Conservation (phyloP, 352 stramenopile species). For the Phytophthora ohioensis region DNA sequence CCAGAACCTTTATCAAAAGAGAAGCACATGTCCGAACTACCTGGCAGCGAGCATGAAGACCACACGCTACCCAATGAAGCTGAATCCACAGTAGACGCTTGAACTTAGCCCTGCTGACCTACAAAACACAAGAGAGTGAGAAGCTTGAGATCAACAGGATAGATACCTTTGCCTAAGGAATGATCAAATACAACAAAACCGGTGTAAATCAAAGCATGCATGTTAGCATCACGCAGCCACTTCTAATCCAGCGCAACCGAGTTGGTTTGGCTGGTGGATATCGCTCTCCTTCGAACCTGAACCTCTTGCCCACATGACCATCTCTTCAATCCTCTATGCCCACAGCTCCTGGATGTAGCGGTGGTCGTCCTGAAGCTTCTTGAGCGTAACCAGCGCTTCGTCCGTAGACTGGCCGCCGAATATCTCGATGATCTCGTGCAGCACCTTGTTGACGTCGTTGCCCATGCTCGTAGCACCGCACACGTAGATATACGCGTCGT, state of each 20-base stretch:
- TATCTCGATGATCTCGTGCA: conserved; percentile 85
- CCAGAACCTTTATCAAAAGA: conserved; percentile 16
- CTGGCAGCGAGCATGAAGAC: conserved; percentile 24
- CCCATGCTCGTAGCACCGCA: conserved; percentile 98
- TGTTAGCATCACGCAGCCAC: conserved; percentile 28
- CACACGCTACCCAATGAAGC: neutral
- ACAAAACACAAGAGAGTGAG: neutral
- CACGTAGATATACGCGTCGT: conserved; percentile 96
- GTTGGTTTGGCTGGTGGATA: conserved; percentile 2
- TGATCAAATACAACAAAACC: conserved; percentile 11
- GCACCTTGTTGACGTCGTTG: conserved; percentile 95
- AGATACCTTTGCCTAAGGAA: neutral
- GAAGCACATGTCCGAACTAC: conserved; percentile 12
- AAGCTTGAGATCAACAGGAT: neutral
- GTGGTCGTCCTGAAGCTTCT: conserved; percentile 87
- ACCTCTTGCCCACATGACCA: conserved; percentile 1
- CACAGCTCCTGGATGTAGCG: conserved; percentile 98
- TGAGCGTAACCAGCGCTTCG: conserved; percentile 86
- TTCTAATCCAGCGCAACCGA: conserved; percentile 35
- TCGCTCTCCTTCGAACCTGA: conserved; percentile 14
- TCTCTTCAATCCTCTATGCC: conserved; percentile 52
- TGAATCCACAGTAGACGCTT: conserved; percentile 9
- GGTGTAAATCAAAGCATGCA: conserved; percentile 36
- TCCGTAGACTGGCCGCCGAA: conserved; percentile 60
- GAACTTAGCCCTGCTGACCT: neutral